These are phyloP conservation scores for Aspergillus pseudotamarii DNA, from an alignment of 2,329 filamentous ascomycete genomes.

Conservation along the genomic window DNA sequence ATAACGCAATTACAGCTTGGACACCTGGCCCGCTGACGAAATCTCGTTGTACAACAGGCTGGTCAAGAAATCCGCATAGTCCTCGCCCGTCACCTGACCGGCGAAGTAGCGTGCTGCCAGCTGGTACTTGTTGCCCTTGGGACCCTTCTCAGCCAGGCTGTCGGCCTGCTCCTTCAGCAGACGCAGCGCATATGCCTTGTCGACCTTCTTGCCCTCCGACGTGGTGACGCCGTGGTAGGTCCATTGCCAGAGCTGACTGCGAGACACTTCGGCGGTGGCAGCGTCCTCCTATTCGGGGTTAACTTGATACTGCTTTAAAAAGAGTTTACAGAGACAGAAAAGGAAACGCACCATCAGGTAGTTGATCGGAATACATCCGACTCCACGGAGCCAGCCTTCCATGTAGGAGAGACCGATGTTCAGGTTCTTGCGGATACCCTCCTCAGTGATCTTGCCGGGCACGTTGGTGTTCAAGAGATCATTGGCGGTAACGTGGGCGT, in stretches of 20 bases:
- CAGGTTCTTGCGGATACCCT: conserved; percentile 94
- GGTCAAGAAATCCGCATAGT: conserved; percentile 93
- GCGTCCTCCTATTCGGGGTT: conserved; percentile 69
- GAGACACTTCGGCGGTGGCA: conserved; percentile 92
- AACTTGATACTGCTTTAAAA: background rate
- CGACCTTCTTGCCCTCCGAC: conserved; percentile 85
- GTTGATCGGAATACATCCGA: conserved; percentile 97
- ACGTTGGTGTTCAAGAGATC: conserved; percentile 99
- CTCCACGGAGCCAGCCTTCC: conserved; percentile 95
- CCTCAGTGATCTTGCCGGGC: conserved; percentile 87
- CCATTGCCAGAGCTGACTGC: conserved; percentile 98
- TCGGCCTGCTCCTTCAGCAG: conserved; percentile 85
- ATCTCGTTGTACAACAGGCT: conserved; percentile 73
- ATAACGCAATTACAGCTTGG: conserved; percentile 59
- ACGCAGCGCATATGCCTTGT: conserved; percentile 86
- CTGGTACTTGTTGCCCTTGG: conserved; percentile 87
- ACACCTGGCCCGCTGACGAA: conserved; percentile 64
- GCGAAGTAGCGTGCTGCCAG: conserved; percentile 92
- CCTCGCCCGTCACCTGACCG: conserved; percentile 90
- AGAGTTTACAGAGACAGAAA: background rate
- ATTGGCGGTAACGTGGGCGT: conserved; percentile 81
- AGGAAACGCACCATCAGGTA: conserved; percentile 72
- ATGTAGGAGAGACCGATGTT: conserved; percentile 97
- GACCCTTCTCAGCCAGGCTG: conserved; percentile 71
- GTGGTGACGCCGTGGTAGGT: conserved; percentile 73